Evolutionary conservation across 1,284 basidiomycete species (phyloP).

Genomic region (Thecaphora thlaspeos): DNA sequence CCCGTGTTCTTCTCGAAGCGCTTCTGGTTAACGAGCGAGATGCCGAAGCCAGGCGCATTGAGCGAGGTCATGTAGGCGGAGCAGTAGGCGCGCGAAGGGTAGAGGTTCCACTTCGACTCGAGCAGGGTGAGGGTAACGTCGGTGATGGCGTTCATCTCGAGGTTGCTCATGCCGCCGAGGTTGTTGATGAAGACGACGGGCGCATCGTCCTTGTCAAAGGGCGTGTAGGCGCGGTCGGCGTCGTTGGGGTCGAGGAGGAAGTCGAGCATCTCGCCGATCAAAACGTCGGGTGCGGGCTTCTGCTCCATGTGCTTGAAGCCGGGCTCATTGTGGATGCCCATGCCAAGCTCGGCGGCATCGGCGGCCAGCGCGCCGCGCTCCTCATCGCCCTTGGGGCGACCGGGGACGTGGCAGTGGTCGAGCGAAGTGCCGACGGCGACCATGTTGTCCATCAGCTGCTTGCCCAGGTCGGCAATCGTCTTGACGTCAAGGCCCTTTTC

Average conservation of each 20-base stretch:
- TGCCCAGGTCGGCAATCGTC: conserved; percentile 60
- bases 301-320: conserved; percentile 60
- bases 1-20: conserved; percentile 56
- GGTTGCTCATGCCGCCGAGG: conserved; percentile 64
- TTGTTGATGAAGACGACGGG: conserved; percentile 63
- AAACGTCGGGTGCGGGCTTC: conserved; percentile 43
- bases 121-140: conserved; percentile 61
- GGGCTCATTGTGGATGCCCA: conserved; percentile 67
- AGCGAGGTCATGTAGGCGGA: conserved; percentile 62
- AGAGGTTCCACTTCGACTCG: conserved; percentile 52
- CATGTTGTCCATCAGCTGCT: conserved; percentile 64
- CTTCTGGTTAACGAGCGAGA: conserved; percentile 61
- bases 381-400: conserved; percentile 57
- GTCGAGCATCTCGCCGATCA: conserved; percentile 50
- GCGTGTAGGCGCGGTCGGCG: conserved; percentile 57
- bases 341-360: conserved; percentile 63
- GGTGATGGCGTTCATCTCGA: conserved; percentile 64
- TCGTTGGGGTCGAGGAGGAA: conserved; percentile 60
- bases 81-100: conserved; percentile 59
- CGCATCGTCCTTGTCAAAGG: conserved; percentile 60
- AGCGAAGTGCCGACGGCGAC: conserved; percentile 64
- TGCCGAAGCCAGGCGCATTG: conserved; percentile 62
- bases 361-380: conserved; percentile 52
- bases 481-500: conserved; percentile 46
- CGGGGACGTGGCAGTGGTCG: conserved; percentile 66